Evolutionary conservation across 2,329 filamentous ascomycete genomes (phyloP), one percentile per base, ranked within the genome.

Genomic region (Herpotrichia juniperi): DNA sequence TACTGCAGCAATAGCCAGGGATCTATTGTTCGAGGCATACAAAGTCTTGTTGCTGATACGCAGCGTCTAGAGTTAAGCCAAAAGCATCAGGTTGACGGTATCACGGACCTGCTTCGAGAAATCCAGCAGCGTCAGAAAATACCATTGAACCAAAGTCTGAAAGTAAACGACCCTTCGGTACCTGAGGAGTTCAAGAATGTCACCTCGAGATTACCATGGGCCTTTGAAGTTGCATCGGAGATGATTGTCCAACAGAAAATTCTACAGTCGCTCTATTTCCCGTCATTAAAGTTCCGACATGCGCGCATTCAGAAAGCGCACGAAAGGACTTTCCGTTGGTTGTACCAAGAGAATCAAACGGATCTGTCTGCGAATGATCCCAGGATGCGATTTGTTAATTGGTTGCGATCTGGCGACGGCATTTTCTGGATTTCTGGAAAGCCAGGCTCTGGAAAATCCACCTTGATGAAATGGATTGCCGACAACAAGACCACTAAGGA

Each of bases 371-470:
- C 30, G 12, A 11, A 14, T 14, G 34, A 28, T 14, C 8, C 24
- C 12, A 43, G 25, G 3, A 30, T 43, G 6, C 7, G 11, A n/a
- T 53, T 54, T 19, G 17, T 17, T 3, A 7, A 28, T 2, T 58
- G 56, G 56, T 21, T 58, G 19, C 25, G 30, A 25, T 8, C 37
- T 9, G 44, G 48, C 1, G 21, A 22, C 10, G 52, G 50, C 2
- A 43, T 48, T 8, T 48, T 25, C 45, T 48, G 45, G 68, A 72
- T 80, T 12, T 72, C 66, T 26, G 78, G 78, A 1, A 79, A 78
- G 34, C 73, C 77, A 1, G 78, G 78, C 0, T 76, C 75, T 16
- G 78, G 78, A 10, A 80, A 80, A 48, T 79, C 76, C 0, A 80
- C 76, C 0, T 51, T 80, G 16, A 78, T 80, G 74, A 57, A 50